Conservation (phyloP, 257 asterid genomes). For the Capsicum chinense region DNA sequence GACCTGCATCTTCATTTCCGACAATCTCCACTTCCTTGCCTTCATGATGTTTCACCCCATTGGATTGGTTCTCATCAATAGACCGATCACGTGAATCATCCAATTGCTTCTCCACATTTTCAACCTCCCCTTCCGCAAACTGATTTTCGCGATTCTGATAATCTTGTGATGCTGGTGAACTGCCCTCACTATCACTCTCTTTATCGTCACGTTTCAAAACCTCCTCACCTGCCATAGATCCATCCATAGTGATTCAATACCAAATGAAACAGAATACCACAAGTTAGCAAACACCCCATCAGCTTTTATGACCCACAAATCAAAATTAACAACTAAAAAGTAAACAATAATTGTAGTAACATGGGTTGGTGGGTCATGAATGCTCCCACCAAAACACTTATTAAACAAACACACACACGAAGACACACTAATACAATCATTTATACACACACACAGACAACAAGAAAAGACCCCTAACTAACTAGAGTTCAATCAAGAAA, state of each 20-base stretch:
- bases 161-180: constrained; percentile 48
- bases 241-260: constrained; percentile 38
- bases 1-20: constrained; percentile 29
- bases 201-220: constrained; percentile 45
- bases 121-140: constrained; percentile 44
- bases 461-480: constrained; percentile 31
- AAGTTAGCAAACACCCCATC: constrained; percentile 21
- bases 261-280: constrained; percentile 11
- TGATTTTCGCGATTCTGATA: constrained; percentile 38
- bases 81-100: constrained; percentile 25
- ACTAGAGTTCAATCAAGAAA: constrained; percentile 27
- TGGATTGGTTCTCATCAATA: constrained; percentile 29
- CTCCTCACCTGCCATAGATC: constrained; percentile 57
- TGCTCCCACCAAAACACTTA: constrained; percentile 15
- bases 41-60: constrained; percentile 17
- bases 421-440: background rate
- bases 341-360: constrained; percentile 13
- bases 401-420: background rate
- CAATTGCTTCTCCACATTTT: constrained; percentile 38
- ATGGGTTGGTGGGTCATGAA: constrained; percentile 28
- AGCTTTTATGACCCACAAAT: constrained; percentile 24
- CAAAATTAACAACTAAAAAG: constrained; percentile 16
- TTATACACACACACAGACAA: background rate
- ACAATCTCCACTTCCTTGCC: constrained; percentile 21
- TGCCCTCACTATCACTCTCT: constrained; percentile 49